These are phyloP conservation scores for Curvularia verruculosa DNA, from an alignment of 2,329 filamentous ascomycete genomes.

Conservation along the genomic window DNA sequence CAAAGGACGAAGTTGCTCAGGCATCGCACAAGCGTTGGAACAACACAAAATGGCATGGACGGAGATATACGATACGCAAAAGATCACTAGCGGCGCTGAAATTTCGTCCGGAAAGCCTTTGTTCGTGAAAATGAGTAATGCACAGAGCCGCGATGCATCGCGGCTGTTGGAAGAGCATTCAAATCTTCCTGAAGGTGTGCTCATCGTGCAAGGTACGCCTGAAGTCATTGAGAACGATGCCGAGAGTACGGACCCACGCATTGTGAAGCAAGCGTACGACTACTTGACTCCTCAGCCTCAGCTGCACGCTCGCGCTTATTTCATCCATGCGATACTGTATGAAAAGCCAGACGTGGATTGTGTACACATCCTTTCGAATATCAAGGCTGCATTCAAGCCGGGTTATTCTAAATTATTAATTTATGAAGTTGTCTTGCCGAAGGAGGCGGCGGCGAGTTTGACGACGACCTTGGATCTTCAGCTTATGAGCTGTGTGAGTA, in stretches of 20 bases:
- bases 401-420: conserved; percentile 9
- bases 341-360: conserved; percentile 9
- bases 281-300: conserved; percentile 11
- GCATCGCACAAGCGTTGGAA: conserved; percentile 1
- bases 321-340: conserved; percentile 6
- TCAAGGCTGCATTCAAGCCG: conserved; percentile 1
- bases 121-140: conserved; percentile 5
- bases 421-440: conserved; percentile 9
- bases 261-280: conserved; percentile 11
- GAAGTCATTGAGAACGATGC: conserved; percentile 4
- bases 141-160: conserved; percentile 6
- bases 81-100: conserved; percentile 1
- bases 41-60: conserved; percentile 13
- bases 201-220: conserved; percentile 7
- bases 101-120: not conserved
- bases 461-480: conserved; percentile 11
- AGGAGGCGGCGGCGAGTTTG: conserved; percentile 6
- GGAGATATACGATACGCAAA: conserved; percentile 8
- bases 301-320: conserved; percentile 5
- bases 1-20: conserved; percentile 11
- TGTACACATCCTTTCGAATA: conserved; percentile 6
- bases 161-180: conserved; percentile 5
- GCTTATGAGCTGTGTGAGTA: conserved; percentile 10
- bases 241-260: conserved; percentile 2
- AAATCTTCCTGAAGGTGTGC: not conserved